Percentiles rank a stretch among this genome's conserved stretches.
Evolutionary conservation across 352 stramenopile species (phyloP).

Genomic region (Phytophthora sp.): DNA sequence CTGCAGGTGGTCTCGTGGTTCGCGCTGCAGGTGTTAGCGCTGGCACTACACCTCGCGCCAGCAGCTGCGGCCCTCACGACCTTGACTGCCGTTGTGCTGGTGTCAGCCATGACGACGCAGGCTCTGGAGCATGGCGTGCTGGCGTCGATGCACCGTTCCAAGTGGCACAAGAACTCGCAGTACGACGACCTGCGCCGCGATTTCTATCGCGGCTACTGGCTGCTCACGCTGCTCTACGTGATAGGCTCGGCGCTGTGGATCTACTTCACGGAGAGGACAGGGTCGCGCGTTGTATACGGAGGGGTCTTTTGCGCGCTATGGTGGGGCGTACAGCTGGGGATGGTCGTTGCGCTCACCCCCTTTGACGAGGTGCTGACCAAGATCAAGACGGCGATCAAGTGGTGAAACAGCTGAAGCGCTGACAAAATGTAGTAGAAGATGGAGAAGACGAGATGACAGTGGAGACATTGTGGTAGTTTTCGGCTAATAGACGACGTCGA

Average conservation of each 20-base stretch:
- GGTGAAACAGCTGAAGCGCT: slow-evolving; percentile 8
- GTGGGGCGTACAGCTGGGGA: slow-evolving; percentile 60
- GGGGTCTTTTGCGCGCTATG: slow-evolving; percentile 55
- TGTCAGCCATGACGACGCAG: slow-evolving; percentile 67
- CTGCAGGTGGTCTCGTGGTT: slow-evolving; percentile 22
- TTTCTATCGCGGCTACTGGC: slow-evolving; percentile 79
- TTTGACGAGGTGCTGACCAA: slow-evolving; percentile 54
- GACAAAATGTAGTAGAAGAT: slow-evolving; percentile 4
- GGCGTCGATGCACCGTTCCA: slow-evolving; percentile 53
- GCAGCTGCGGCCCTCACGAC: slow-evolving; percentile 22
- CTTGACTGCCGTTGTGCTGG: slow-evolving; percentile 43
- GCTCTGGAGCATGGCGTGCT: slow-evolving; percentile 70
- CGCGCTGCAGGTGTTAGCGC: slow-evolving; percentile 7
- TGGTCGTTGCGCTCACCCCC: slow-evolving; percentile 65
- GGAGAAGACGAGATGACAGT: background rate
- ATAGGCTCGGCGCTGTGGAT: slow-evolving; percentile 56
- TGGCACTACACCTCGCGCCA: slow-evolving; percentile 33
- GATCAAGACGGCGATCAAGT: slow-evolving; percentile 34
- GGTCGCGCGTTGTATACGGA: slow-evolving; percentile 53
- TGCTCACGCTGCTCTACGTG: slow-evolving; percentile 50
- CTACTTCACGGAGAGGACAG: slow-evolving; percentile 62
- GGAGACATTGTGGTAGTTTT: background rate
- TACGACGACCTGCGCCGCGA: slow-evolving; percentile 43
- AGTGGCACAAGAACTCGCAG: slow-evolving; percentile 48
- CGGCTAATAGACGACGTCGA: background rate